A percentile compares a stretch with the other conserved stretches of the same genome.
Conservation (phyloP, 495 filamentous ascomycete species). For the Penicillium parvum region DNA sequence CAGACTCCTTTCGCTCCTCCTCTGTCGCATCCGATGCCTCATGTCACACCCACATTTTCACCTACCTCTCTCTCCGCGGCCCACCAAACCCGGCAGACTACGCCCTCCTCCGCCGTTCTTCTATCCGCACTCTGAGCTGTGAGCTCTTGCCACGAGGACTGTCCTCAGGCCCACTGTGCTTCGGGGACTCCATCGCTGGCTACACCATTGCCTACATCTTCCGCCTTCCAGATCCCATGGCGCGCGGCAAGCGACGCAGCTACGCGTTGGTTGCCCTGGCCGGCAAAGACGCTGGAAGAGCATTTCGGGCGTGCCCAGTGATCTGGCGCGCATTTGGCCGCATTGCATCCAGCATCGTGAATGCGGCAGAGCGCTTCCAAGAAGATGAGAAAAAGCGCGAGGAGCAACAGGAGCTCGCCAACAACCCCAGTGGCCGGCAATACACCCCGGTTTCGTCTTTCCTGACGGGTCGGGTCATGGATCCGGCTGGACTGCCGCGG, state of each 20-base stretch:
- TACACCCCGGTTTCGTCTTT: constrained; percentile 61
- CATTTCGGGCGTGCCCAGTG: constrained; percentile 69
- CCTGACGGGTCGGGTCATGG: constrained; percentile 55
- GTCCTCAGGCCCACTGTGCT: constrained; percentile 75
- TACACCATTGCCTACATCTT: constrained; percentile 94
- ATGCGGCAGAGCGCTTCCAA: constrained; percentile 52
- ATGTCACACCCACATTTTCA: constrained; percentile 74
- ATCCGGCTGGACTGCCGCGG: constrained; percentile 53
- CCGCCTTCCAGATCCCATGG: constrained; percentile 80
- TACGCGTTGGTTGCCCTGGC: constrained; percentile 85
- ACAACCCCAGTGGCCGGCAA: constrained; percentile 24
- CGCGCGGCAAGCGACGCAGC: constrained; percentile 77
- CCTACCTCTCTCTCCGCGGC: constrained; percentile 81
- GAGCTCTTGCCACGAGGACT: constrained; percentile 77
- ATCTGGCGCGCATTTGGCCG: constrained; percentile 72
- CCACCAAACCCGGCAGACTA: constrained; percentile 73
- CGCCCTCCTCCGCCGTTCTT: constrained; percentile 78
- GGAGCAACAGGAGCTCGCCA: constrained; percentile 31
- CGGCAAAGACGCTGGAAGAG: constrained; percentile 64
- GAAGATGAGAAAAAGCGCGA: constrained; percentile 45
- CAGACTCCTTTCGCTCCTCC: constrained; percentile 43
- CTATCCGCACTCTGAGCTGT: constrained; percentile 78
- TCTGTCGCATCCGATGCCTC: constrained; percentile 44
- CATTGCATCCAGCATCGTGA: constrained; percentile 71
- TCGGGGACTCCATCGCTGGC: constrained; percentile 74